Percentiles rank a stretch among this genome's conserved stretches.
Conservation (phyloP, 805 yeast genomes). For the Monosporozyma servazzii region DNA sequence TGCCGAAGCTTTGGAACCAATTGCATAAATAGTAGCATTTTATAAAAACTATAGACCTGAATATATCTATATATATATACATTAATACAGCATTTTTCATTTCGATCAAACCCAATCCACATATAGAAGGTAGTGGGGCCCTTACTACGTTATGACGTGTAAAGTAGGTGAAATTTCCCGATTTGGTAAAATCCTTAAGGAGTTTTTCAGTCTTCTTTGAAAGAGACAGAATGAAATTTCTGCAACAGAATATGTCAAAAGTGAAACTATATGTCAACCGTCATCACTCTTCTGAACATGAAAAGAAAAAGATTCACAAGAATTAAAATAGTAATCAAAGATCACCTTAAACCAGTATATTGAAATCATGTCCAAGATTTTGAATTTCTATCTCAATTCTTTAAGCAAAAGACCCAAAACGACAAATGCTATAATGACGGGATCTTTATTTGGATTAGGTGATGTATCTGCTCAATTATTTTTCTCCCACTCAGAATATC, state of each 20-base stretch:
- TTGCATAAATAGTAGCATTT: neutral
- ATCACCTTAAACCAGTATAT: neutral
- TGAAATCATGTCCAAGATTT: constrained; percentile 11
- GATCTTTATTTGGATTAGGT: constrained; percentile 62
- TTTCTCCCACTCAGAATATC: constrained; percentile 27
- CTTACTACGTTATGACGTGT: neutral
- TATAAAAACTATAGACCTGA: neutral
- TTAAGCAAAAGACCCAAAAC: constrained; percentile 40
- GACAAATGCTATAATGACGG: constrained; percentile 48
- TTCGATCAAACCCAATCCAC: neutral
- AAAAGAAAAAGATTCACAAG: neutral
- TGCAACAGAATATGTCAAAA: neutral
- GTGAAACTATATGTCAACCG: neutral
- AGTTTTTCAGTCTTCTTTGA: neutral
- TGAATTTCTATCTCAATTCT: constrained; percentile 14
- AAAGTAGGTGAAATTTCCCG: neutral
- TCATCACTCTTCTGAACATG: neutral
- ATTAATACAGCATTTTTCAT: neutral
- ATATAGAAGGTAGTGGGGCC: neutral
- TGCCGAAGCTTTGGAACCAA: neutral
- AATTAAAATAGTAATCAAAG: neutral
- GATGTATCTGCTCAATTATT: constrained; percentile 62
- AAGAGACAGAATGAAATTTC: neutral
- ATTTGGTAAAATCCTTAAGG: neutral
- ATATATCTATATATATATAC: neutral